Evolutionary conservation across 2,329 filamentous ascomycete species (phyloP).

Genomic region (Trichoderma pleuroti): DNA sequence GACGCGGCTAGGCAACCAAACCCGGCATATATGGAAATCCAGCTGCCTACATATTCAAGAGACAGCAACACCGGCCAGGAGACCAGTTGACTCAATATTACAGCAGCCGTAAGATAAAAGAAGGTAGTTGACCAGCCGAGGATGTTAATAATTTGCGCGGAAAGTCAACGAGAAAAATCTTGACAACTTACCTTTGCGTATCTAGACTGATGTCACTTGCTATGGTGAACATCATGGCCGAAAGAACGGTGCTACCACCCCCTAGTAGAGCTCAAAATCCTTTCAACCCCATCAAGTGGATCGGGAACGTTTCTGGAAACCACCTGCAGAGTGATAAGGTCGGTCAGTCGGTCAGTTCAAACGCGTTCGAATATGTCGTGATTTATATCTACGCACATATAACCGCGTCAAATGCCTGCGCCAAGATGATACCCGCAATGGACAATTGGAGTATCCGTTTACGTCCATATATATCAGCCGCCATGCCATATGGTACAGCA

Average conservation of each 20-base stretch:
- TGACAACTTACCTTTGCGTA: not conserved
- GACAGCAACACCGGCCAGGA: not conserved
- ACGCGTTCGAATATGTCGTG: not conserved
- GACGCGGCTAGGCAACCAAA: not conserved
- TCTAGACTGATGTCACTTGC: not conserved
- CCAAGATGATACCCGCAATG: conserved; percentile 1
- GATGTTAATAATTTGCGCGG: not conserved
- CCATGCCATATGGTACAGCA: conserved; percentile 1
- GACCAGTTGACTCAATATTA: not conserved
- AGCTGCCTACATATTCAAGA: not conserved
- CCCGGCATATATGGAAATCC: conserved; percentile 7
- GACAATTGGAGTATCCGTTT: conserved; percentile 5
- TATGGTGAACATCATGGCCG: not conserved
- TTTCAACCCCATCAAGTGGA: conserved; percentile 2
- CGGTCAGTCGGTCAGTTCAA: not conserved
- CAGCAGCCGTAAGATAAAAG: conserved; percentile 2
- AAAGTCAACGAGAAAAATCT: not conserved
- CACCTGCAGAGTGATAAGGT: not conserved
- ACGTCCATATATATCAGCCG: conserved; percentile 5
- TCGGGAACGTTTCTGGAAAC: conserved; percentile 1
- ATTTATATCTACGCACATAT: conserved; percentile 1
- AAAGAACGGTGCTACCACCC: conserved; percentile 8
- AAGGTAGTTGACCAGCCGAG: conserved; percentile 1
- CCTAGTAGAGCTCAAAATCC: not conserved
- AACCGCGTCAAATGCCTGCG: conserved; percentile 4